Evolutionary conservation across 2,329 filamentous ascomycete genomes (phyloP).

Genomic region (Cadophora gregata): DNA sequence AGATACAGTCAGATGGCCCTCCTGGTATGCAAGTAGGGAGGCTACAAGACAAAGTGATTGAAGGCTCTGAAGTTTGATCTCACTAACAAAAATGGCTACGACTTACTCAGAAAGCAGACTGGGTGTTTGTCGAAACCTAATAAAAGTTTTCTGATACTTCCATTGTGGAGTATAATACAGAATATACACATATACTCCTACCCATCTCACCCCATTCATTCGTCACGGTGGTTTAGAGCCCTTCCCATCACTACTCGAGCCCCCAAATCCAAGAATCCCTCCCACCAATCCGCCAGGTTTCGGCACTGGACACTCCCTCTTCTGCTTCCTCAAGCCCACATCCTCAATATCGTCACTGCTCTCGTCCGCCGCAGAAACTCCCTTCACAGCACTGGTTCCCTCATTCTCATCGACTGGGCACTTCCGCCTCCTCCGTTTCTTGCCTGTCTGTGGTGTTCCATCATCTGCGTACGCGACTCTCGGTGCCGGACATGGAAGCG

Average conservation of each 20-base stretch:
- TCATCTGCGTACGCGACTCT: conserved; percentile 74
- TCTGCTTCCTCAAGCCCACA: conserved; percentile 51
- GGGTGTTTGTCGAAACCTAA: too few relatives aligned
- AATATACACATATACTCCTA: background rate
- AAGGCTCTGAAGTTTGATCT: too few relatives aligned
- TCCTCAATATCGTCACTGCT: conserved; percentile 42
- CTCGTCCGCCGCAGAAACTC: conserved; percentile 19
- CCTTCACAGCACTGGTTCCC: conserved; percentile 17
- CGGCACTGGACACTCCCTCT: conserved; percentile 87
- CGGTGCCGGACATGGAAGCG: conserved; percentile 89
- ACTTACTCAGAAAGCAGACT: too few relatives aligned
- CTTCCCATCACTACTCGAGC: conserved; percentile 35
- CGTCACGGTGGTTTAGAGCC: conserved; percentile 40
- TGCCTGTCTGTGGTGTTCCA: conserved; percentile 39
- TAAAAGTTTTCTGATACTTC: background rate
- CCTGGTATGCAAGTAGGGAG: too few relatives aligned
- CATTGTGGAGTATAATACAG: conserved; percentile 24
- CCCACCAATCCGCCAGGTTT: conserved; percentile 84
- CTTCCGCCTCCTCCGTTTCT: conserved; percentile 51
- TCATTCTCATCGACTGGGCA: conserved; percentile 44
- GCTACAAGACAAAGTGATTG: too few relatives aligned
- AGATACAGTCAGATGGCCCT: too few relatives aligned
- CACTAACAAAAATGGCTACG: too few relatives aligned
- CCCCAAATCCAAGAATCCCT: conserved; percentile 60
- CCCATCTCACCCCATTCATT: background rate